Base-by-base conservation (phyloP, 192 early-diverging fungal genomes). In the Nowakowskiella sp. region DNA sequence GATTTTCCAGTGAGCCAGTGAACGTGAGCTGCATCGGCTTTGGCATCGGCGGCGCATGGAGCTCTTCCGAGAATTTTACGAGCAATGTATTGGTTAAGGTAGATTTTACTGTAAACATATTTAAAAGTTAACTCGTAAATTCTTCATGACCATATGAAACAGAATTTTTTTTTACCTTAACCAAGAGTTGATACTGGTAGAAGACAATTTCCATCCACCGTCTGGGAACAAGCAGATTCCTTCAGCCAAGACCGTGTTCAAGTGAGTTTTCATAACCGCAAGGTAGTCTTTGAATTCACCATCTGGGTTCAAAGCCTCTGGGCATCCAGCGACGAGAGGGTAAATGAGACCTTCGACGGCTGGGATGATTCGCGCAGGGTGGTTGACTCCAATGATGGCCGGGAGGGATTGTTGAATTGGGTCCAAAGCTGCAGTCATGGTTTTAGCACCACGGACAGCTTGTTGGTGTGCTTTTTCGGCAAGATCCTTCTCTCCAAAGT, bases 311-410 rank as follows among this genome's bases (percentile, higher is more conserved):
- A 57, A 8, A 31, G 55, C 55, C 8, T 57, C 55, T 6, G 21
- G 30, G 4, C 47, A 31, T 22, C 55, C 55, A 1, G 55, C 42
- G 49, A 57, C 32, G 16, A 57, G 22, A 2, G 55, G 55, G 53
- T 57, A 57, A 5, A 57, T 39, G 3, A 57, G 53, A 3, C 46
- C 55, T 30, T 57, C 55, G 25, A 57, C 52, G 55, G 47, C 55
- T 7, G 55, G 55, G 53, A 57, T 57, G 16, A 57, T 57, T 2
- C 44, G 6, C n/a, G 55, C 44, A 3, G 47, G 21, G 23, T 57
- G 42, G 16, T 28, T 19, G 0, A 39, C 52, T 8, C 53, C 42
- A 21, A 57, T 49, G 51, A 57, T 44, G 25, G 55, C 42, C 6
- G 55, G 55, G 6, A 57, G 30, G n/a, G 36, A 6, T 5, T 16